Evolutionary conservation across 2,329 filamentous ascomycete species (phyloP).

Genomic region (Talaromyces amestolkiae): DNA sequence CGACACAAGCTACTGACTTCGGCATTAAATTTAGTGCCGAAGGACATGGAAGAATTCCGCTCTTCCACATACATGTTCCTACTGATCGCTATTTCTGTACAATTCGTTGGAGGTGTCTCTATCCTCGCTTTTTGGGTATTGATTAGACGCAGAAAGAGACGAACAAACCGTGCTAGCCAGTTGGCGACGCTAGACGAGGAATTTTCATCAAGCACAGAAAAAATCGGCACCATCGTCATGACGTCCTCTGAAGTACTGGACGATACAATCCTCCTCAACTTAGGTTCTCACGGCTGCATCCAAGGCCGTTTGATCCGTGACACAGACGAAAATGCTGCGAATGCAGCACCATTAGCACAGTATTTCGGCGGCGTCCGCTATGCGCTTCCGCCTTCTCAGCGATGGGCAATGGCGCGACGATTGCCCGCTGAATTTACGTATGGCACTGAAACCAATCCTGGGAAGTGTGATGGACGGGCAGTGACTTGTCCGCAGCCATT

Average conservation of each 20-base stretch:
- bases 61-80: not conserved
- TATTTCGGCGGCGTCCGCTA: conserved; percentile 59
- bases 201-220: not conserved
- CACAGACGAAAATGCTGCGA: conserved; percentile 1
- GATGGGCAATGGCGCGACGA: conserved; percentile 51
- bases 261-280: conserved; percentile 7
- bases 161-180: not conserved
- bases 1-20: not conserved
- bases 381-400: conserved; percentile 49
- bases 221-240: not conserved
- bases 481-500: conserved; percentile 53
- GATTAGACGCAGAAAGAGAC: not conserved
- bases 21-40: not conserved
- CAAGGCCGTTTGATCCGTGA: conserved; percentile 47
- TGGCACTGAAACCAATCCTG: conserved; percentile 50
- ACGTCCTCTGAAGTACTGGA: not conserved
- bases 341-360: conserved; percentile 26
- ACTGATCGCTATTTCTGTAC: not conserved
- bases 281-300: conserved; percentile 47
- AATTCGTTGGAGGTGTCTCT: not conserved
- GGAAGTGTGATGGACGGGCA: conserved; percentile 40
- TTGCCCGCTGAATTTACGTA: conserved; percentile 52
- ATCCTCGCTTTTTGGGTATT: not conserved
- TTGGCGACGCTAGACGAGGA: not conserved
- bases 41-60: not conserved